Evolutionary conservation across 768 basidiomycete genomes (phyloP).

Genomic region (Trametes elegans): DNA sequence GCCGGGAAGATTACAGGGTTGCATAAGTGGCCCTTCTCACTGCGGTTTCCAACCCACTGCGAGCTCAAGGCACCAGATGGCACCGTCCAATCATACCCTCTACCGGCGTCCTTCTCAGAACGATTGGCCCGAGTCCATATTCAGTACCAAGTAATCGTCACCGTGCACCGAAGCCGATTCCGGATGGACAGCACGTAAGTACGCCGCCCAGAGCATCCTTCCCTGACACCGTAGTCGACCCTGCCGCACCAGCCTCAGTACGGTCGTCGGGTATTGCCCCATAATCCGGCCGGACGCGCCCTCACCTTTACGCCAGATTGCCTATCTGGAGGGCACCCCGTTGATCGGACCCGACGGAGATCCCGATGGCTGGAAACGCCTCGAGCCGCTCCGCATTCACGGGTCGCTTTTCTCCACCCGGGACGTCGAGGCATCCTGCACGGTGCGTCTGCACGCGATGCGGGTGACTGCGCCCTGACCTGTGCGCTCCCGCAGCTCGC

Average conservation of each 20-base stretch:
- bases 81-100: slow-evolving; percentile 1
- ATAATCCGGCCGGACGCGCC: slow-evolving; percentile 21
- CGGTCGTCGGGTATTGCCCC: slow-evolving; percentile 22
- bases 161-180: slow-evolving; percentile 20
- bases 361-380: slow-evolving; percentile 27
- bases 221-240: not conserved
- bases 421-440: slow-evolving; percentile 18
- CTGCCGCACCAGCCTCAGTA: slow-evolving; percentile 17
- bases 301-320: slow-evolving; percentile 24
- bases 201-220: not conserved
- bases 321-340: slow-evolving; percentile 24
- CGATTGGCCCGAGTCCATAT: slow-evolving; percentile 21
- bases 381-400: slow-evolving; percentile 16
- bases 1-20: slow-evolving; percentile 19
- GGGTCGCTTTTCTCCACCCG: slow-evolving; percentile 25
- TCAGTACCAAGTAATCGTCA: slow-evolving; percentile 22
- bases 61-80: slow-evolving; percentile 1
- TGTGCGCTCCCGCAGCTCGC: slow-evolving; percentile 15
- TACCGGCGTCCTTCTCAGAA: slow-evolving; percentile 25
- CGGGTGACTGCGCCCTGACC: not conserved
- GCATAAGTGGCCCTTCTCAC: slow-evolving; percentile 20
- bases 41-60: slow-evolving; percentile 20
- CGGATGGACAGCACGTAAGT: slow-evolving; percentile 22
- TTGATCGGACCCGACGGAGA: slow-evolving; percentile 27
- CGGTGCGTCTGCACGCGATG: slow-evolving; percentile 13